phyloP scores from a whole-genome alignment of 2,329 filamentous ascomycete genomes.

The Coniochaeta sp. region DNA sequence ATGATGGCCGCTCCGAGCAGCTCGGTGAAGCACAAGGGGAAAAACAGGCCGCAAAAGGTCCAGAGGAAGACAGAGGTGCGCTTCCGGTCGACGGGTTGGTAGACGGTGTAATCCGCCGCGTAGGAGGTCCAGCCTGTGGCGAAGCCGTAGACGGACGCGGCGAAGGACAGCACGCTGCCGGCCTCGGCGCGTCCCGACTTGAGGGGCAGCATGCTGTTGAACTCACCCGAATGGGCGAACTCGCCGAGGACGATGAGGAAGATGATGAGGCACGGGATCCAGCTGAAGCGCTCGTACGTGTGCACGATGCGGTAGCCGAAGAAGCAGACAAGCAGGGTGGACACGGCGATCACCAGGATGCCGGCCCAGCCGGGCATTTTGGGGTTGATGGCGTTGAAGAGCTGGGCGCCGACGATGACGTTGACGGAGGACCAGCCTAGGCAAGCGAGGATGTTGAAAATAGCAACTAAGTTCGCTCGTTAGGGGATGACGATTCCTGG shows the following conservation, averaged over 20 bases:
- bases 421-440: conserved; percentile 74
- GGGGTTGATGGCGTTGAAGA: conserved; percentile 66
- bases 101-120: conserved; percentile 74
- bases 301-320: conserved; percentile 74
- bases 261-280: conserved; percentile 66
- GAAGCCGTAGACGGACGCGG: conserved; percentile 60
- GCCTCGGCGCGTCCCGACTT: conserved; percentile 51
- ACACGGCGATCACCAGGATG: conserved; percentile 64
- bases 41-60: conserved; percentile 62
- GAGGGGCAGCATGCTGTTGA: conserved; percentile 51
- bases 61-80: conserved; percentile 59
- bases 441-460: conserved; percentile 65
- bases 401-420: conserved; percentile 70
- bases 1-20: conserved; percentile 65
- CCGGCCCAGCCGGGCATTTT: conserved; percentile 66
- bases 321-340: conserved; percentile 62
- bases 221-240: conserved; percentile 61
- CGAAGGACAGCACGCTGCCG: conserved; percentile 57
- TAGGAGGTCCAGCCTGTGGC: conserved; percentile 68
- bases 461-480: conserved; percentile 42
- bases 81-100: conserved; percentile 58
- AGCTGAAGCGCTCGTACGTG: conserved; percentile 67
- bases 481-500: no score
- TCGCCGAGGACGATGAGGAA: conserved; percentile 65
- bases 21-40: conserved; percentile 68